Evolutionary conservation across 192 early-diverging fungal genomes (phyloP), one percentile per base, ranked within the genome.

Genomic region (Coemansia umbellata): DNA sequence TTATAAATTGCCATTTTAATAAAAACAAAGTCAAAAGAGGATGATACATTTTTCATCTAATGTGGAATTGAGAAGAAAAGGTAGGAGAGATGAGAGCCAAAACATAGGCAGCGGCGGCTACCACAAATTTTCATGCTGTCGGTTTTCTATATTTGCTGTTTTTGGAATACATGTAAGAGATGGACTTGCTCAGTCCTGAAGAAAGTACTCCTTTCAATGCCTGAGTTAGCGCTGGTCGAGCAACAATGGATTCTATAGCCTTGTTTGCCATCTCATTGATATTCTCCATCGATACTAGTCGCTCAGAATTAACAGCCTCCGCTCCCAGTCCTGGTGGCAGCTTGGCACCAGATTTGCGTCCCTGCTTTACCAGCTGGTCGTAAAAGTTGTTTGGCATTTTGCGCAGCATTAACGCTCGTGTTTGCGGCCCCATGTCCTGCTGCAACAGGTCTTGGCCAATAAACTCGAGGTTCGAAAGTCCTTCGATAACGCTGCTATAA

Each of bases 151-250:
- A 68, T 47, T 77, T 77, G 15, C 21, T 49, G 58, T 70, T 69
- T 47, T 82, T 82, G 30, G 69, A 67, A 17, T 63, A 43, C 50
- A 82, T 79, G 69, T 92, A 92, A 13, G 78, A 57, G 14, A 66
- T 54, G 11, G 82, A 81, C 53, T 83, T 88, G 31, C 70, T 11
- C 17, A 84, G 22, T 0, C 97, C 97, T 15, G 95, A 93, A 0
- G 94, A 92, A 15, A 94, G 59, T 23, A 97, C 69, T 1, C 97
- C 97, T 74, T 99, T 99, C 49, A 86, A 48, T 22, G 91, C 89
- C 72, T 99, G 96, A 1, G 87, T 84, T 17, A 99, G 55, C 5
- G 94, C 92, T 0, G 95, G 88, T 9, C 81, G 58, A n/a, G 80
- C 72, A 10, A 93, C 85, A 48, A 87, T 90, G 39, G 82, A 58